Evolutionary conservation across 495 filamentous ascomycete genomes (phyloP), one percentile per base, ranked within the genome.

Genomic region (Trichoderma gamsii): DNA sequence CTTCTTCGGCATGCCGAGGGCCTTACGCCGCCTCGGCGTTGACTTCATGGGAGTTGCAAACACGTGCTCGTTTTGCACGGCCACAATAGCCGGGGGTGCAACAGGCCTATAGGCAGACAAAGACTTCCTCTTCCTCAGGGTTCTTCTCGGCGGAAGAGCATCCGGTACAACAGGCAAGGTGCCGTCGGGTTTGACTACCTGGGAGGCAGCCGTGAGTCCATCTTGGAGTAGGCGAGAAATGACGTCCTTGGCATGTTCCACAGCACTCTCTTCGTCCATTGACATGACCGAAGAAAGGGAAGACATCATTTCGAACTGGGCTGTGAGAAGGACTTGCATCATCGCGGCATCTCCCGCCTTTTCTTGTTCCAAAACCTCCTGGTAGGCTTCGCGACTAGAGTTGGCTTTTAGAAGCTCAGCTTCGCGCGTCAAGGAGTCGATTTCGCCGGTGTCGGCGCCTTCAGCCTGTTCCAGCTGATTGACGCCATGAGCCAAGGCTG

Each of bases 121-220:
- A 3, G 70, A 27, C 21, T 74, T 75, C 70, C 70, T 78, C 44
- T 88, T 83, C 76, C 92, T 93, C 0, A 89, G 86, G 21, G 91
- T 92, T 6, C 89, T 90, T 71, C 87, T 83, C 8, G 92, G 90
- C 65, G 90, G 84, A 71, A 90, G 87, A 38, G 79, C 79, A 71
- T 89, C 86, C 11, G 49, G 29, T 0, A 85, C 81, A 43, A 86
- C 76, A 15, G 88, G 83, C 72, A 90, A 78, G 72, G 79, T 76
- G 63, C 92, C 93, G 72, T 96, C 94, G 11, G 93, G 92, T 75
- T 96, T 97, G 73, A 99, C 89, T 56, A 97, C 86, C 70, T 93
- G 90, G 16, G 89, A 88, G 32, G 88, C 83, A 2, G 89, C 86
- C 46, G 87, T 82, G 25, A 86, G 87, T 68, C 92, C 93, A 9